phyloP scores from a whole-genome alignment of 345 rosid genomes.

The Barbarea vulgaris region DNA sequence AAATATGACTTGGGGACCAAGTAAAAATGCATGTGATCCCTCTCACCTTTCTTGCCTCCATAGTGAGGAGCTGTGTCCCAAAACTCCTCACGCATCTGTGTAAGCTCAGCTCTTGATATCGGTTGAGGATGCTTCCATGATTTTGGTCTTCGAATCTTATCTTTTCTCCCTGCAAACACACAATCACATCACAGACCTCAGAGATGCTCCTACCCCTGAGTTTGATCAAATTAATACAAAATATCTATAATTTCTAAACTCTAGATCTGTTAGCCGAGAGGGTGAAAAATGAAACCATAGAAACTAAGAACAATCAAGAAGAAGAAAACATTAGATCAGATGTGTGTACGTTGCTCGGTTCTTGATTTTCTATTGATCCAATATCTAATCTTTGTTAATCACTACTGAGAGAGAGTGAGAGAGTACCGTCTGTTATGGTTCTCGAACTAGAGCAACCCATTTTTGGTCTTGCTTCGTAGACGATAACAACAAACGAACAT shows the following conservation, averaged over 20 bases:
- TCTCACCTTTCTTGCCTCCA: conserved; percentile 63
- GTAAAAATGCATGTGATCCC: background rate
- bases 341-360: background rate
- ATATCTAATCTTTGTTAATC: conserved; percentile 4
- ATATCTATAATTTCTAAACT: background rate
- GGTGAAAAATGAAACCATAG: background rate
- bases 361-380: conserved; percentile 1
- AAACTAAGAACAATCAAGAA: conserved; percentile 1
- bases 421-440: conserved; percentile 34
- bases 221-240: background rate
- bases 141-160: conserved; percentile 78
- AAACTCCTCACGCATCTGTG: conserved; percentile 86
- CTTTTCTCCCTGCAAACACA: conserved; percentile 49
- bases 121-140: conserved; percentile 91
- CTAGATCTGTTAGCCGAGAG: background rate
- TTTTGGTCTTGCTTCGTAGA: conserved; percentile 5
- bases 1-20: background rate
- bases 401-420: conserved; percentile 4
- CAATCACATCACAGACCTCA: conserved; percentile 15
- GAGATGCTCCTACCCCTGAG: background rate
- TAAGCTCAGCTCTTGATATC: conserved; percentile 71
- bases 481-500: conserved; percentile 15
- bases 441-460: conserved; percentile 44
- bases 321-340: conserved; percentile 9
- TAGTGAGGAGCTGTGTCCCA: conserved; percentile 99